Conservation (phyloP, 2,329 filamentous ascomycete genomes). For the Monosporascus sp. region DNA sequence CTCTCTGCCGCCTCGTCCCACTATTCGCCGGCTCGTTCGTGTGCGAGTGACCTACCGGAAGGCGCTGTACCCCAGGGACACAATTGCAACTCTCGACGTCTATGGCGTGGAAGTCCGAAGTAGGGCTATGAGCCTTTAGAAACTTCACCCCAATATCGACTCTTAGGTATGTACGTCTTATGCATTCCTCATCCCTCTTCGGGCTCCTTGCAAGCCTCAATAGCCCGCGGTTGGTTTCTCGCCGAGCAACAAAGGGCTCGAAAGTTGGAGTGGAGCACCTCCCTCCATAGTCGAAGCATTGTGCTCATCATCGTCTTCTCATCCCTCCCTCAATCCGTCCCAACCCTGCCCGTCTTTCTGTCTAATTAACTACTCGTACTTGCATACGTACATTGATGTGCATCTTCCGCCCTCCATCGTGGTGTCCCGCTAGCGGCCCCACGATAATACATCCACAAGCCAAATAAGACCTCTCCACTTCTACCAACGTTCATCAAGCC, state of each 20-base stretch:
- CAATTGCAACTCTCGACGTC: neutral
- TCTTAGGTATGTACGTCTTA: neutral
- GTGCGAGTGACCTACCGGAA: neutral
- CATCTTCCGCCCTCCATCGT: conserved; percentile 25
- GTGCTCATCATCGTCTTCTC: neutral
- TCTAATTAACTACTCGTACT: neutral
- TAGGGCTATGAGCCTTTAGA: neutral
- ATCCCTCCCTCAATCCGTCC: neutral
- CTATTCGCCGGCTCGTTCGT: conserved; percentile 12
- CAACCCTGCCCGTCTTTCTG: neutral
- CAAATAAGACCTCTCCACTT: conserved; percentile 26
- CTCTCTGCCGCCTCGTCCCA: conserved; percentile 6
- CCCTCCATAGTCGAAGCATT: neutral
- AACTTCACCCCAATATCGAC: neutral
- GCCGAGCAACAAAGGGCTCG: neutral
- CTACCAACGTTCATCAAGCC: conserved; percentile 24
- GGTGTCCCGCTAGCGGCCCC: conserved; percentile 25
- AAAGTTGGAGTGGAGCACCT: neutral
- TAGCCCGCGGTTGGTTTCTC: neutral
- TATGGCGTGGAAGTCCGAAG: neutral
- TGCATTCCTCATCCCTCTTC: neutral
- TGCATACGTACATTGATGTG: conserved; percentile 19
- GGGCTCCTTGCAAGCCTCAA: neutral
- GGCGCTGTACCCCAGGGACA: neutral
- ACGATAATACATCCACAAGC: conserved; percentile 25